phyloP scores from a whole-genome alignment of 768 basidiomycete species.

The Leccinum sublutescens region DNA sequence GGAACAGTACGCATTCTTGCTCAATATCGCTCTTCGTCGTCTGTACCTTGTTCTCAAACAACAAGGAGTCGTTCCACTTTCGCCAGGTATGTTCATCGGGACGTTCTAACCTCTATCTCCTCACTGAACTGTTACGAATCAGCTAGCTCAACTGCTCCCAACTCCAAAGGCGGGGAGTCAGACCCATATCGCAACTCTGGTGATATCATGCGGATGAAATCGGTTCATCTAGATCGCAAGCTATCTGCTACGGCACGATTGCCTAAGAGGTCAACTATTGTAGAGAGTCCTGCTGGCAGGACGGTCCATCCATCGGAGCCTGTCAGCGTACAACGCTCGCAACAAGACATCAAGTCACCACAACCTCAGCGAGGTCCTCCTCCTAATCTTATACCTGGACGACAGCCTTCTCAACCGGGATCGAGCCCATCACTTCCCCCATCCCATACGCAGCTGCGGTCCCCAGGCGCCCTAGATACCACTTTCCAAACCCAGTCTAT shows the following conservation, averaged over 20 bases:
- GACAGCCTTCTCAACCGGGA: constrained; percentile 34
- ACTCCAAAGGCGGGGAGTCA: constrained; percentile 41
- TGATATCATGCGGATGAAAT: constrained; percentile 94
- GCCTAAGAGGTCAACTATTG: constrained; percentile 91
- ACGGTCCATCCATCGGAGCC: constrained; percentile 74
- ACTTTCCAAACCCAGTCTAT: constrained; percentile 43
- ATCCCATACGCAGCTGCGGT: constrained; percentile 39
- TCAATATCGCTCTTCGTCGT: constrained; percentile 92
- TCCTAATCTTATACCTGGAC: constrained; percentile 35
- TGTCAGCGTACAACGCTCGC: constrained; percentile 44
- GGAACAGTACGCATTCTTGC: constrained; percentile 95
- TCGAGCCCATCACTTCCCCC: constrained; percentile 33
- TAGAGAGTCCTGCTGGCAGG: constrained; percentile 91
- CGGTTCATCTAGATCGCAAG: constrained; percentile 92
- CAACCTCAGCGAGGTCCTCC: constrained; percentile 40
- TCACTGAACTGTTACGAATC: constrained; percentile 11
- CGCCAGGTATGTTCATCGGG: constrained; percentile 54
- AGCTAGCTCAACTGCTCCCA: constrained; percentile 35
- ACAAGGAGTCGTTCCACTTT: constrained; percentile 84
- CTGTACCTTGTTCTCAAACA: constrained; percentile 85
- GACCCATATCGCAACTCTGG: constrained; percentile 84
- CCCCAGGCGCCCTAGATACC: constrained; percentile 37
- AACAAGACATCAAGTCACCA: constrained; percentile 40
- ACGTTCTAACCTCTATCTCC: constrained; percentile 3
- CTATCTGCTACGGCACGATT: constrained; percentile 89